These are phyloP conservation scores for Cenchrus purpureus DNA, from an alignment of 176 grass and related monocot genomes.

Conservation along the genomic window DNA sequence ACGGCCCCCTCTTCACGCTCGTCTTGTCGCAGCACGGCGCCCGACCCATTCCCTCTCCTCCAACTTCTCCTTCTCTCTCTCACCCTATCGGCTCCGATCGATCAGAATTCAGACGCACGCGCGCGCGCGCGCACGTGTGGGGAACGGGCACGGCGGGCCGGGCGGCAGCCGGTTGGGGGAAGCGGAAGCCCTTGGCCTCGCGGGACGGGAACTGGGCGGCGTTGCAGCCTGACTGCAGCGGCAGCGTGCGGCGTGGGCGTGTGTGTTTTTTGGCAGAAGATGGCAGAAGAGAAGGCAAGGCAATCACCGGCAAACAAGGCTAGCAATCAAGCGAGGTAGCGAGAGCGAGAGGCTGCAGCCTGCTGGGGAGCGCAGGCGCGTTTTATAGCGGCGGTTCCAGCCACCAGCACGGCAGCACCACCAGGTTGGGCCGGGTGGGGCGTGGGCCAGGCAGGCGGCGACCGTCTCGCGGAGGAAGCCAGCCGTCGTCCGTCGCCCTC, in stretches of 20 bases:
- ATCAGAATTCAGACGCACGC: neutral
- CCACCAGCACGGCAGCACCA: neutral
- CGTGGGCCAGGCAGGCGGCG: conserved; percentile 28
- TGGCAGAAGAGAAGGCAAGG: neutral
- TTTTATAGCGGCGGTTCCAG: conserved; percentile 42
- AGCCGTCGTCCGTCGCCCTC: neutral
- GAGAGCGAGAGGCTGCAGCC: neutral
- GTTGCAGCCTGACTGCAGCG: neutral
- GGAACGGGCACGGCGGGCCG: no score
- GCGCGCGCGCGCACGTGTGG: neutral
- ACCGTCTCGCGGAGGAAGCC: neutral
- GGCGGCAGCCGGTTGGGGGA: no score
- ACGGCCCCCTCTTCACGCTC: conserved; percentile 86
- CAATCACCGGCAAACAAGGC: neutral
- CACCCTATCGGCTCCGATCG: neutral
- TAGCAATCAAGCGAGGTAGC: neutral
- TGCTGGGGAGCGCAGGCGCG: neutral
- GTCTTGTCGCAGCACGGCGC: conserved; percentile 96
- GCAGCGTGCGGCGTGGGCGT: neutral
- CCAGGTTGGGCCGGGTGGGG: neutral
- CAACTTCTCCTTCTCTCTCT: neutral
- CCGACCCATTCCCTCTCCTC: conserved; percentile 55
- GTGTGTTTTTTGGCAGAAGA: conserved; percentile 14
- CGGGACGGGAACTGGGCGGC: neutral
- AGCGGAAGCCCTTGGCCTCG: no score